These are phyloP conservation scores for Marasmius oreades DNA, from an alignment of 1,284 basidiomycete genomes.

Conservation along the genomic window DNA sequence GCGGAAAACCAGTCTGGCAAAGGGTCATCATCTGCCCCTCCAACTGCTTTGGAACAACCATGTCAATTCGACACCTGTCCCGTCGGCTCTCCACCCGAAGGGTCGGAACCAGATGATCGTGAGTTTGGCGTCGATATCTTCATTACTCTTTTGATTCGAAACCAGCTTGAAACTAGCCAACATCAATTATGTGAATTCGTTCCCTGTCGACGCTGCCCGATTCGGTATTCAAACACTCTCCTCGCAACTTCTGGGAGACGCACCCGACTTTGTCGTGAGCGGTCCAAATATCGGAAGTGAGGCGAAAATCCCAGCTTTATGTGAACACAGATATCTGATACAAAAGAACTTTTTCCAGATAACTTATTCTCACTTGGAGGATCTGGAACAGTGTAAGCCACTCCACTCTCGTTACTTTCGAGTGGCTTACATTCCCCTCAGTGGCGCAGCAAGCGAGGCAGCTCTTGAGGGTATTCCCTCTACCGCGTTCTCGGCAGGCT, in stretches of 20 bases:
- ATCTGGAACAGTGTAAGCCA: slow-evolving; percentile 39
- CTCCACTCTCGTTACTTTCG: neutral
- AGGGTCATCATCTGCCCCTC: slow-evolving; percentile 25
- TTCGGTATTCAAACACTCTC: slow-evolving; percentile 36
- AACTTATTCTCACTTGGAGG: slow-evolving; percentile 27
- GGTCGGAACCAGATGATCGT: slow-evolving; percentile 35
- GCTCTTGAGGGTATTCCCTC: slow-evolving; percentile 36
- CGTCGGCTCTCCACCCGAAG: slow-evolving; percentile 33
- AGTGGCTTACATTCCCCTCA: slow-evolving; percentile 13
- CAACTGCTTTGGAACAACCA: slow-evolving; percentile 23
- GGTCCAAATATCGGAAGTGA: slow-evolving; percentile 41
- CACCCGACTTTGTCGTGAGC: slow-evolving; percentile 39
- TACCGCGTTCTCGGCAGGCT: slow-evolving; percentile 34
- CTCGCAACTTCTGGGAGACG: slow-evolving; percentile 29
- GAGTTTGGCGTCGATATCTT: slow-evolving; percentile 14
- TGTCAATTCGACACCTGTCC: slow-evolving; percentile 39
- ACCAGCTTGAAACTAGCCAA: slow-evolving; percentile 18
- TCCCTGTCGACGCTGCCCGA: slow-evolving; percentile 31
- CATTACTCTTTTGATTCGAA: neutral
- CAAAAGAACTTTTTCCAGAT: slow-evolving; percentile 18
- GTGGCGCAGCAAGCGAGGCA: slow-evolving; percentile 39
- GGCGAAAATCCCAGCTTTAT: slow-evolving; percentile 7
- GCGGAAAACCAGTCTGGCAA: slow-evolving; percentile 37
- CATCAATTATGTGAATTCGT: slow-evolving; percentile 28
- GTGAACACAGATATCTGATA: neutral